phyloP scores from a whole-genome alignment of 1,284 basidiomycete species.

The Testicularia cyperi region DNA sequence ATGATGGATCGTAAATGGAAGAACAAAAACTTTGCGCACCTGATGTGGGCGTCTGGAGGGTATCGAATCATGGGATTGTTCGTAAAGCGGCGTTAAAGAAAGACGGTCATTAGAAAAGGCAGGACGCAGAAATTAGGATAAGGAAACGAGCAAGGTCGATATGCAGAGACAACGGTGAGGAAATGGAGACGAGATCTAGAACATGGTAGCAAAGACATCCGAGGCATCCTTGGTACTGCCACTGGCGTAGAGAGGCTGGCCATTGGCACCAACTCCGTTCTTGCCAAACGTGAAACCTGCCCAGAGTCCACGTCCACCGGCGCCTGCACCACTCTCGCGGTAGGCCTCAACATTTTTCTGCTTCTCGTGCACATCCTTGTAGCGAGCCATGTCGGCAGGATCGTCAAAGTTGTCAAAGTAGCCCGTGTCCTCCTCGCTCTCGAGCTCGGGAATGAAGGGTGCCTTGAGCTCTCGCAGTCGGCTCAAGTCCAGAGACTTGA shows the following conservation, averaged over 20 bases:
- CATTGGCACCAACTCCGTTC: slow-evolving; percentile 46
- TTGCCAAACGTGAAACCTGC: slow-evolving; percentile 88
- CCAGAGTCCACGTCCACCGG: slow-evolving; percentile 79
- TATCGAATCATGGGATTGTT: too few relatives aligned
- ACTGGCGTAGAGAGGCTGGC: slow-evolving; percentile 10
- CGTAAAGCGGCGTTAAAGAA: too few relatives aligned
- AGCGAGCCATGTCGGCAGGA: slow-evolving; percentile 91
- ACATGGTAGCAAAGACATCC: slow-evolving; percentile 52
- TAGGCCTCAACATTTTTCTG: slow-evolving; percentile 87
- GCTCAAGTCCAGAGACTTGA: slow-evolving; percentile 74
- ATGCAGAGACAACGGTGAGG: neutral
- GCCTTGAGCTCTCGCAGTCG: slow-evolving; percentile 76
- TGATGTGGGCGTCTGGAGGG: too few relatives aligned
- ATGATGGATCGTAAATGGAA: too few relatives aligned
- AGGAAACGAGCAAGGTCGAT: too few relatives aligned
- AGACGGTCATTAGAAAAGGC: too few relatives aligned
- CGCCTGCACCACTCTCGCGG: slow-evolving; percentile 65
- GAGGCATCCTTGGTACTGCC: slow-evolving; percentile 13
- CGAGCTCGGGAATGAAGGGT: slow-evolving; percentile 92
- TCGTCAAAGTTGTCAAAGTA: slow-evolving; percentile 98
- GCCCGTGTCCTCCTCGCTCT: slow-evolving; percentile 87
- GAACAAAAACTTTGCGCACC: too few relatives aligned
- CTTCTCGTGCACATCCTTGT: slow-evolving; percentile 89
- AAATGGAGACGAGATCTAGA: slow-evolving; percentile 11
- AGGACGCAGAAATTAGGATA: too few relatives aligned